Conservation (phyloP, 2,329 filamentous ascomycete species). For the Lecanicillium sp. region DNA sequence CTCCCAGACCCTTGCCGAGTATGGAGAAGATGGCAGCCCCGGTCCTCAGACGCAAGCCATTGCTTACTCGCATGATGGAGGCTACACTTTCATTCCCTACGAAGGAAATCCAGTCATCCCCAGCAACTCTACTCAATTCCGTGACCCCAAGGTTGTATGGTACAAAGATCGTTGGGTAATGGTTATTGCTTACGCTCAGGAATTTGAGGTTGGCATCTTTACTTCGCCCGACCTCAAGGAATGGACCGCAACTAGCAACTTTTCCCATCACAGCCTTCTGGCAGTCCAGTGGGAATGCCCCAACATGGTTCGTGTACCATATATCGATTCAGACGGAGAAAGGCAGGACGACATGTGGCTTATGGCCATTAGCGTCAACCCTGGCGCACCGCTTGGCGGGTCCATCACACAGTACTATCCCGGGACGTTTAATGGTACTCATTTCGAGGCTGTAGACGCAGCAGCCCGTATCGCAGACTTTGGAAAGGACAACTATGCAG, state of each 20-base stretch:
- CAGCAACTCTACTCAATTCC: slow-evolving; percentile 47
- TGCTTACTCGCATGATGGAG: slow-evolving; percentile 53
- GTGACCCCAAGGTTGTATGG: slow-evolving; percentile 58
- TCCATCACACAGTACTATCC: slow-evolving; percentile 48
- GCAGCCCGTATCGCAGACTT: slow-evolving; percentile 23
- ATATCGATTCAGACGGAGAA: slow-evolving; percentile 25
- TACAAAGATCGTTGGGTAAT: slow-evolving; percentile 50
- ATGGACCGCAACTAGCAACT: slow-evolving; percentile 47
- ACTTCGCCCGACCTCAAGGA: slow-evolving; percentile 49
- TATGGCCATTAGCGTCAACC: slow-evolving; percentile 46
- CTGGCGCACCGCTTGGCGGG: slow-evolving; percentile 47
- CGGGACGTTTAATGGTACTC: slow-evolving; percentile 56
- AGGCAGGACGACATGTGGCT: slow-evolving; percentile 26
- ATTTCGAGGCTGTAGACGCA: slow-evolving; percentile 34
- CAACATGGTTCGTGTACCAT: slow-evolving; percentile 48
- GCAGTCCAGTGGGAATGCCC: slow-evolving; percentile 56
- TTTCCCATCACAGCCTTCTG: slow-evolving; percentile 41
- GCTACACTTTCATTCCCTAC: slow-evolving; percentile 54
- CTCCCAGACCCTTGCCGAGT: slow-evolving; percentile 16
- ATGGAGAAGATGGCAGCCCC: slow-evolving; percentile 8
- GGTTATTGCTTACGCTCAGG: slow-evolving; percentile 40
- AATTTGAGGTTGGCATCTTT: slow-evolving; percentile 52
- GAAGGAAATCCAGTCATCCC: slow-evolving; percentile 51
- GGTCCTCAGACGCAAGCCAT: slow-evolving; percentile 45
- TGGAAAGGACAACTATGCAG: slow-evolving; percentile 28